A percentile compares a stretch with the other conserved stretches of the same genome.
Evolutionary conservation across 2,329 filamentous ascomycete genomes (phyloP).

Genomic region (Pseudogymnoascus sp.): DNA sequence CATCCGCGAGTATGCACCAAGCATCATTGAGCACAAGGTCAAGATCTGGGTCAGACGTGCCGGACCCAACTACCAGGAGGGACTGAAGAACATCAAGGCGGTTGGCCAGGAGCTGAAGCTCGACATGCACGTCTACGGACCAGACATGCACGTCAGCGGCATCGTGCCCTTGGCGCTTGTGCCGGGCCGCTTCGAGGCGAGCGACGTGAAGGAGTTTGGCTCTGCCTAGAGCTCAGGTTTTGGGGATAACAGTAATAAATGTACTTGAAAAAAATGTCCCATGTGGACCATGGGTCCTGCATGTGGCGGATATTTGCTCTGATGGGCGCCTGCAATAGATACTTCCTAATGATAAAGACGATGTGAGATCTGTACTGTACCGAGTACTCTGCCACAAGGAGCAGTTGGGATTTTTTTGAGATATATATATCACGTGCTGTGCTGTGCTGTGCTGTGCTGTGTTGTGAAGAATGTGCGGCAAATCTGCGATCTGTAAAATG

Average conservation of each 20-base stretch:
- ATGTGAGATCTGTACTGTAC: conserved; percentile 2
- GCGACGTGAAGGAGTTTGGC: conserved; percentile 51
- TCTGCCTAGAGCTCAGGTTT: neutral
- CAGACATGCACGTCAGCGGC: conserved; percentile 83
- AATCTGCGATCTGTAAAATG: neutral
- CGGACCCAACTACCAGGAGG: conserved; percentile 98
- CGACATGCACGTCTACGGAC: conserved; percentile 84
- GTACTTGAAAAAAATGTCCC: neutral
- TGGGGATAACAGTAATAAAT: neutral
- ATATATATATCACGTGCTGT: neutral
- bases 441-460: too few relatives aligned
- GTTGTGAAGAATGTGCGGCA: neutral
- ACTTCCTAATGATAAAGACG: conserved; percentile 1
- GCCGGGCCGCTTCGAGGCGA: conserved; percentile 56
- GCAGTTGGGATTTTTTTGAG: neutral
- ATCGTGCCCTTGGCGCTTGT: conserved; percentile 88
- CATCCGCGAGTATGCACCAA: conserved; percentile 77
- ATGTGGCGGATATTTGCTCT: neutral
- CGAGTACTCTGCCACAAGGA: neutral
- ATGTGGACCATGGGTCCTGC: neutral
- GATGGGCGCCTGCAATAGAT: neutral
- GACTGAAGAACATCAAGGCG: conserved; percentile 98
- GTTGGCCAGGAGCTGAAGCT: conserved; percentile 90
- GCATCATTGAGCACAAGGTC: conserved; percentile 90
- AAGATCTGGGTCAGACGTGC: conserved; percentile 91